A percentile compares a stretch with the other conserved stretches of the same genome.
These are phyloP conservation scores for Amanita phalloides DNA, from an alignment of 768 basidiomycete genomes.

Conservation along the genomic window DNA sequence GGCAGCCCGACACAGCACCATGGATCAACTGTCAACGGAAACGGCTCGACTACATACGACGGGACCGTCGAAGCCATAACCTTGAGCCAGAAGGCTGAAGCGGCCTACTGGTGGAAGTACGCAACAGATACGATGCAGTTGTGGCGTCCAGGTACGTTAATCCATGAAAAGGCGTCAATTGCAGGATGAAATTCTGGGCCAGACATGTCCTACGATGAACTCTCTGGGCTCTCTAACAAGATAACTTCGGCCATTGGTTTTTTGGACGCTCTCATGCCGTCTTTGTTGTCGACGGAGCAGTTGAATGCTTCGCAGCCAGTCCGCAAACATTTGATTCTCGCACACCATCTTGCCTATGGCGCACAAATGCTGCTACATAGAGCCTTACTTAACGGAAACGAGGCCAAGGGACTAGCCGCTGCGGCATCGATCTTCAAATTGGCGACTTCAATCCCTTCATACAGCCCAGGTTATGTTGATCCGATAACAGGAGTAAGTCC, in stretches of 20 bases:
- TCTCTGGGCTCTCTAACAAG: neutral
- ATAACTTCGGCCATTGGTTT: neutral
- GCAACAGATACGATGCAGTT: conserved; percentile 1
- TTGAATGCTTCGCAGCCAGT: neutral
- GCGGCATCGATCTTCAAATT: conserved; percentile 1
- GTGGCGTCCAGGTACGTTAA: conserved; percentile 3
- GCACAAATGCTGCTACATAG: conserved; percentile 5
- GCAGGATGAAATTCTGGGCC: neutral
- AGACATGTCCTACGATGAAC: conserved; percentile 6
- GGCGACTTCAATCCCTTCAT: conserved; percentile 1
- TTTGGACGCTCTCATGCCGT: neutral
- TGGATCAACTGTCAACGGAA: neutral
- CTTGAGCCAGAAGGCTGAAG: conserved; percentile 3
- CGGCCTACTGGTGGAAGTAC: conserved; percentile 3
- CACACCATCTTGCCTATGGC: neutral
- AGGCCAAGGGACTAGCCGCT: neutral
- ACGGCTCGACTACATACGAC: neutral
- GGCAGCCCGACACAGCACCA: neutral
- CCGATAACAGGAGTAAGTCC: conserved; percentile 4
- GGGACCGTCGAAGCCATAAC: neutral
- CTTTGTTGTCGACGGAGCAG: neutral
- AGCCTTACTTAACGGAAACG: neutral
- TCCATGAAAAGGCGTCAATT: neutral
- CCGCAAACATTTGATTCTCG: neutral
- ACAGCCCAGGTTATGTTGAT: conserved; percentile 1